A percentile compares a stretch with the other conserved stretches of the same genome.
Conservation (phyloP, 371 early-diverging fungal species). For the Circinella minor region DNA sequence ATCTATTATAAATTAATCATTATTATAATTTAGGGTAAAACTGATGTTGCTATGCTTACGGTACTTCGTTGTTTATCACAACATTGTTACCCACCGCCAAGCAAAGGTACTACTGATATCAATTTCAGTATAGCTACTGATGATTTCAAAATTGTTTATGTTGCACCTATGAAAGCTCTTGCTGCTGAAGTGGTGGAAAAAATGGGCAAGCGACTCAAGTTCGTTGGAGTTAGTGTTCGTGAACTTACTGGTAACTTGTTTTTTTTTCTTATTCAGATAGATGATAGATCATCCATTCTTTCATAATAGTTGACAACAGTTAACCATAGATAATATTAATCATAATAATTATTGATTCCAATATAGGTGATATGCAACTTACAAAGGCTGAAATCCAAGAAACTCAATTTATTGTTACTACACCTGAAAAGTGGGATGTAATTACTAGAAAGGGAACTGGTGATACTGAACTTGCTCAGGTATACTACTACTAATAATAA, state of each 20-base stretch:
- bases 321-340: too few species aligned
- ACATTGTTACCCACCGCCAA: constrained; percentile 62
- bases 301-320: too few species aligned
- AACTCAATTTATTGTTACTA: constrained; percentile 98
- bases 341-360: neutral
- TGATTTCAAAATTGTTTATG: constrained; percentile 97
- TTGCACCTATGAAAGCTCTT: constrained; percentile 99
- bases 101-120: constrained; percentile 42
- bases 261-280: neutral
- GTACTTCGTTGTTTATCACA: constrained; percentile 81
- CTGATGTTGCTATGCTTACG: constrained; percentile 97
- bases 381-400: constrained; percentile 89
- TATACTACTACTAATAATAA: constrained; percentile 22
- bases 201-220: constrained; percentile 83
- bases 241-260: constrained; percentile 82
- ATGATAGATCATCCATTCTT: too few species aligned
- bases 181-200: constrained; percentile 97
- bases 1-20: too few species aligned
- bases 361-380: constrained; percentile 93
- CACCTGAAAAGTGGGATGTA: constrained; percentile 99
- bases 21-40: constrained; percentile 83
- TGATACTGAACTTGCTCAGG: constrained; percentile 89
- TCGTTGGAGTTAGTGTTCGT: constrained; percentile 85
- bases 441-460: constrained; percentile 96
- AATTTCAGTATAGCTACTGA: constrained; percentile 65